Conservation (phyloP, 1,139 yeast species). For the Chernovozyma sophiae-reginae region DNA sequence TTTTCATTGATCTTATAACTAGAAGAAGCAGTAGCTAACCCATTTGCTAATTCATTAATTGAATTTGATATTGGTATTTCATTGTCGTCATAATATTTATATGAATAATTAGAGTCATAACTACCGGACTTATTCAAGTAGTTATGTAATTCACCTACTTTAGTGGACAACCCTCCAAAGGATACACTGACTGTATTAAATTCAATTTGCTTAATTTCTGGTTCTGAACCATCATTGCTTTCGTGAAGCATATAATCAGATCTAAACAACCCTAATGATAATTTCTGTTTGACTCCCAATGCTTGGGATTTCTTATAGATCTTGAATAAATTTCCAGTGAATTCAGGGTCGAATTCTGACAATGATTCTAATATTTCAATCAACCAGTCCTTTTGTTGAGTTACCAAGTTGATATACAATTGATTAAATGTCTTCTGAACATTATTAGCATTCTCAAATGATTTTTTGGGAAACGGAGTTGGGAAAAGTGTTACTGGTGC, state of each 20-base stretch:
- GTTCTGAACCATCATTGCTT: constrained; percentile 23
- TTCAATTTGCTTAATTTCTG: constrained; percentile 81
- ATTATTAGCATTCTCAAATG: constrained; percentile 61
- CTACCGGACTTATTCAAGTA: constrained; percentile 56
- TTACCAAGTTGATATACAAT: constrained; percentile 65
- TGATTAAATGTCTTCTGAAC: constrained; percentile 73
- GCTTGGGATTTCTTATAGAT: constrained; percentile 47
- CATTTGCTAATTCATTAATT: constrained; percentile 56
- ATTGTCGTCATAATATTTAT: constrained; percentile 39
- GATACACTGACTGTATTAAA: constrained; percentile 95
- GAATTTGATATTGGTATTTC: constrained; percentile 70
- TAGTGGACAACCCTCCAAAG: constrained; percentile 84
- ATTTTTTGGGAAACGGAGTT: constrained; percentile 71
- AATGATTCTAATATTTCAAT: constrained; percentile 50
- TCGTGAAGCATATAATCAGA: constrained; percentile 83
- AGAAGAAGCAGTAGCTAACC: constrained; percentile 63
- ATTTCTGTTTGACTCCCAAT: constrained; percentile 57
- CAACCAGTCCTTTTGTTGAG: constrained; percentile 56
- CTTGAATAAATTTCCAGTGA: constrained; percentile 75
- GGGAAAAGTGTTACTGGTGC: constrained; percentile 92
- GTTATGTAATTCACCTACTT: constrained; percentile 72
- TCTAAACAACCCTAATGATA: constrained; percentile 81
- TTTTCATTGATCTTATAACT: constrained; percentile 37
- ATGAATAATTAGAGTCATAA: constrained; percentile 39
- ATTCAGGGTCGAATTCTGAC: constrained; percentile 61